Conservation (phyloP, 2,329 filamentous ascomycete genomes). For the Sporothrix inflata region DNA sequence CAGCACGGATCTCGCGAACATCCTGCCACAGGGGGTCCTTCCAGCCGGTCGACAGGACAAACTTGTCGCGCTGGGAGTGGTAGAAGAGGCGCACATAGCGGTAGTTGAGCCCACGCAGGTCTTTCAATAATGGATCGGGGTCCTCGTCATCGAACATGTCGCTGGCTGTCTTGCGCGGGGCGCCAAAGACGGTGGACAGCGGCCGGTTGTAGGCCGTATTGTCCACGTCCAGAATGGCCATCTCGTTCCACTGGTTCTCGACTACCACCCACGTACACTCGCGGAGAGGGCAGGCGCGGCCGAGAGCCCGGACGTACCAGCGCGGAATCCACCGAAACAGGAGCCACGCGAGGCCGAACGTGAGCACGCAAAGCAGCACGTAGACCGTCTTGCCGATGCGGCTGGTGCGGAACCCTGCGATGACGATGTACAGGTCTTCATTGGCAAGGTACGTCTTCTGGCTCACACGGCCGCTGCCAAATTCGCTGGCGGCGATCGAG, state of each 20-base stretch:
- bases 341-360: conserved; percentile 79
- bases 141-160: conserved; percentile 48
- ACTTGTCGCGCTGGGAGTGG: conserved; percentile 86
- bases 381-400: conserved; percentile 70
- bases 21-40: conserved; percentile 90
- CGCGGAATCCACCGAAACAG: conserved; percentile 87
- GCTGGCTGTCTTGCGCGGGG: conserved; percentile 58
- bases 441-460: conserved; percentile 94
- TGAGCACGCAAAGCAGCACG: conserved; percentile 68
- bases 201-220: conserved; percentile 57
- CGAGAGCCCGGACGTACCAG: conserved; percentile 79
- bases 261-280: conserved; percentile 90
- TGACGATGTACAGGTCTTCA: conserved; percentile 90
- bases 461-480: conserved; percentile 65
- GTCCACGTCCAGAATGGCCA: conserved; percentile 73
- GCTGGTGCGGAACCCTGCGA: conserved; percentile 88
- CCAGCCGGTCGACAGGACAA: conserved; percentile 85
- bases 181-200: conserved; percentile 68
- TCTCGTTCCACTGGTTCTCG: conserved; percentile 96
- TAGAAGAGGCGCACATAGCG: conserved; percentile 93
- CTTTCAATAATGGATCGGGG: conserved; percentile 74
- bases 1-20: conserved; percentile 71
- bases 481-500: conserved; percentile 65
- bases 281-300: conserved; percentile 67
- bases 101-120: conserved; percentile 82